These are phyloP conservation scores for Hydrangea macrophylla DNA, from an alignment of 148 eudicot genomes.

Conservation along the genomic window DNA sequence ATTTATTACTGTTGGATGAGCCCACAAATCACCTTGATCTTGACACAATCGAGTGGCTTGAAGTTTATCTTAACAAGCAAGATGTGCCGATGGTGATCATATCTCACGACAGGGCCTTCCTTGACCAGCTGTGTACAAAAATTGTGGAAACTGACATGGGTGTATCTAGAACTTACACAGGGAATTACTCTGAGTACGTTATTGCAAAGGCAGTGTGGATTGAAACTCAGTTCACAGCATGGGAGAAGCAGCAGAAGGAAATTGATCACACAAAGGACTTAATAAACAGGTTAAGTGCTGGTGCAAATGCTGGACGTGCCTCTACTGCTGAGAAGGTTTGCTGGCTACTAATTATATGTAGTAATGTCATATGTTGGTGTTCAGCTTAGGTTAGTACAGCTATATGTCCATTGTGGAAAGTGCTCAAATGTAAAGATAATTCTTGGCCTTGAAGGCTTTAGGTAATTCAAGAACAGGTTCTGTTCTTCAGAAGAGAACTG, in stretches of 20 bases:
- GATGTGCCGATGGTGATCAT: slow-evolving; percentile 95
- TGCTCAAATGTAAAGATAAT: not conserved
- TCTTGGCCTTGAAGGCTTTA: not conserved
- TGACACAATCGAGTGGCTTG: slow-evolving; percentile 97
- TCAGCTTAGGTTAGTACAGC: not conserved
- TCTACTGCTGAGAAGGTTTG: slow-evolving; percentile 89
- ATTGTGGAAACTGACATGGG: slow-evolving; percentile 99
- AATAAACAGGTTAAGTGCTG: slow-evolving; percentile 71
- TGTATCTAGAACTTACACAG: slow-evolving; percentile 75
- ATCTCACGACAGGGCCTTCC: slow-evolving; percentile 98
- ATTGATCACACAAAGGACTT: slow-evolving; percentile 77
- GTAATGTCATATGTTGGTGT: not conserved
- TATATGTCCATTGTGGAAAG: not conserved
- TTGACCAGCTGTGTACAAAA: slow-evolving; percentile 94
- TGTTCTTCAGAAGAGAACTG: too few species aligned
- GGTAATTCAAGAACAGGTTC: too few species aligned
- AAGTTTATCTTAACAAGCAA: slow-evolving; percentile 70
- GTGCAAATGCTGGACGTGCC: slow-evolving; percentile 85
- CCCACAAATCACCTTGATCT: slow-evolving; percentile 99
- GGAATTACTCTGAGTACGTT: slow-evolving; percentile 85
- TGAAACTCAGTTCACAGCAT: slow-evolving; percentile 87
- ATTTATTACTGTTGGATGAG: slow-evolving; percentile 86
- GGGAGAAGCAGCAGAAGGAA: slow-evolving; percentile 98
- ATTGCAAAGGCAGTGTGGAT: slow-evolving; percentile 84
- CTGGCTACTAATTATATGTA: not conserved